Conservation (phyloP, 192 early-diverging fungal genomes). For the Martensiomyces pterosporus region DNA sequence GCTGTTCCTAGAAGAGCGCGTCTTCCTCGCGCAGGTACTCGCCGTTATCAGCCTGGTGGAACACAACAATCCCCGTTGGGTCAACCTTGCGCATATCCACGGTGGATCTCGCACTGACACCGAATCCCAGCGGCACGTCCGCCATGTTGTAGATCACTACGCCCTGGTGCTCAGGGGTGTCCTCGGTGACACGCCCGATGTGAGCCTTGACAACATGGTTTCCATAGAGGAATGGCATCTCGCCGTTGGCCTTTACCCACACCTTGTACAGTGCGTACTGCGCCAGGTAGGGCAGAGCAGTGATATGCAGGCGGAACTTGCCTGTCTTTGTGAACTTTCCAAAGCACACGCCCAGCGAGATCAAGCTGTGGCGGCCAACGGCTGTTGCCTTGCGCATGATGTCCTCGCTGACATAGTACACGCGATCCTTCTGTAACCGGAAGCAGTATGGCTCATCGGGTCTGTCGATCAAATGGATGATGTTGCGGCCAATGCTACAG, state of each 20-base stretch:
- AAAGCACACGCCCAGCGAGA: constrained; percentile 94
- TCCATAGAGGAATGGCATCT: constrained; percentile 98
- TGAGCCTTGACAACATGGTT: constrained; percentile 98
- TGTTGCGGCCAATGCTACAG: constrained; percentile 83
- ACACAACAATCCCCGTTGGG: constrained; percentile 89
- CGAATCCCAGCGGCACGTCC: constrained; percentile 94
- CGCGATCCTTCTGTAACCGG: constrained; percentile 87
- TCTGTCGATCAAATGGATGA: constrained; percentile 89
- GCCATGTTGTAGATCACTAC: constrained; percentile 92
- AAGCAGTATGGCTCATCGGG: constrained; percentile 97
- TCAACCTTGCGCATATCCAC: constrained; percentile 88
- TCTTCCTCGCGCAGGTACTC: constrained; percentile 87
- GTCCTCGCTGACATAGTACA: constrained; percentile 95
- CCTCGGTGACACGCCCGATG: constrained; percentile 93
- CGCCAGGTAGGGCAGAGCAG: constrained; percentile 84
- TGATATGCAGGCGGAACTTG: constrained; percentile 95
- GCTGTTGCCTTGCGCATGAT: constrained; percentile 86
- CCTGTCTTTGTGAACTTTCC: constrained; percentile 98
- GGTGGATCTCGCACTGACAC: constrained; percentile 92
- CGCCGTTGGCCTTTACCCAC: constrained; percentile 99
- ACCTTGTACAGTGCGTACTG: constrained; percentile 98
- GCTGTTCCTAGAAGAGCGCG: constrained; percentile 69
- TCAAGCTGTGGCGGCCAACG: constrained; percentile 80
- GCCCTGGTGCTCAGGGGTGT: constrained; percentile 97
- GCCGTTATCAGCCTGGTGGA: constrained; percentile 97